Conservation (phyloP, 192 early-diverging fungal genomes). For the Coemansia sp. region DNA sequence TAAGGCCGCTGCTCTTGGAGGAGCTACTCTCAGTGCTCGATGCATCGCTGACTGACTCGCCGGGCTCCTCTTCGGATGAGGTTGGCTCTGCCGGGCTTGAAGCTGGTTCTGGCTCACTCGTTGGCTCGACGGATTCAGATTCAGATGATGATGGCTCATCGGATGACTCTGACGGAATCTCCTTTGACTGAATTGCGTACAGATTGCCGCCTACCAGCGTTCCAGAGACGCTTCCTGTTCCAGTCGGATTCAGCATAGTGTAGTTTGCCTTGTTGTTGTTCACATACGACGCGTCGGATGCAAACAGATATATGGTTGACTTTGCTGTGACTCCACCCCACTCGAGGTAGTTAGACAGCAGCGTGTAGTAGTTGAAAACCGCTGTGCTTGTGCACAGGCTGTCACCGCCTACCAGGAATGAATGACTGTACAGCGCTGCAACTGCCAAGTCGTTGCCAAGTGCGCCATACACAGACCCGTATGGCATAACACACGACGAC, state of each 20-base stretch:
- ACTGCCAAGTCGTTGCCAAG: slow-evolving; percentile 36
- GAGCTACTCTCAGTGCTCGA: slow-evolving; percentile 1
- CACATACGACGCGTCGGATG: slow-evolving; percentile 25
- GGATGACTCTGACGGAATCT: background rate
- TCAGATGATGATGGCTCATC: background rate
- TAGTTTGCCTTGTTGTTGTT: slow-evolving; percentile 45
- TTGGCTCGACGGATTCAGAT: background rate
- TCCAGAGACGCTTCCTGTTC: slow-evolving; percentile 14
- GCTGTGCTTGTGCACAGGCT: slow-evolving; percentile 24
- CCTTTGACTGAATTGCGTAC: slow-evolving; percentile 8
- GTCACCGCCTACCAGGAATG: slow-evolving; percentile 29
- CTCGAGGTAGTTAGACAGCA: slow-evolving; percentile 46
- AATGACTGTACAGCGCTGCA: slow-evolving; percentile 45
- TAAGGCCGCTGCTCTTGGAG: slow-evolving; percentile 17
- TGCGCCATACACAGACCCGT: slow-evolving; percentile 33
- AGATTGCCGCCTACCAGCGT: slow-evolving; percentile 35
- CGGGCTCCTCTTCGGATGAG: background rate
- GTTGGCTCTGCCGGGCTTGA: background rate
- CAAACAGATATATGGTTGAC: slow-evolving; percentile 45
- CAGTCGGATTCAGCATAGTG: slow-evolving; percentile 24
- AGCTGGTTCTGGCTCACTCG: background rate
- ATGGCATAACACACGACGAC: slow-evolving; percentile 24
- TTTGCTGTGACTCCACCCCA: slow-evolving; percentile 43
- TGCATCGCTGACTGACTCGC: background rate
- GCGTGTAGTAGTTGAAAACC: slow-evolving; percentile 42